Evolutionary conservation across 2,329 filamentous ascomycete genomes (phyloP), one percentile per base, ranked within the genome.

Genomic region (Ceratocystis ficicola): DNA sequence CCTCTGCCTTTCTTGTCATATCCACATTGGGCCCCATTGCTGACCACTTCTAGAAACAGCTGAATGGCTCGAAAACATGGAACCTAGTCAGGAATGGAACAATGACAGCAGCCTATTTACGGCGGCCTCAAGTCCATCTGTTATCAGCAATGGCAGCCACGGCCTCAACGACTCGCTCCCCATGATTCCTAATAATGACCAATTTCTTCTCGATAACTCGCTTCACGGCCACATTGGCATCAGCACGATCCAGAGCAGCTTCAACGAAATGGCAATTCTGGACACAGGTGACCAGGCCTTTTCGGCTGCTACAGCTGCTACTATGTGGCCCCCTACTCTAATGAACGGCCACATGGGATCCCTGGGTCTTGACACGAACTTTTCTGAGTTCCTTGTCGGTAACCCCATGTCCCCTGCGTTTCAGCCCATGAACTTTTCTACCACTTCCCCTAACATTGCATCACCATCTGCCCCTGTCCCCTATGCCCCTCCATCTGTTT

Each of bases 101-200:
- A 46, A 30, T 7, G 59, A 65, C 17, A 48, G 32, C 32, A 62
- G 41, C 41, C 46, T 65, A 17, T 67, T 67, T 32, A 83, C 96
- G 65, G 93, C 96, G 71, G 91, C 89, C 67, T 97, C 94, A 10
- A 97, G 94, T 15, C 94, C 94, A 17, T 97, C 94, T 7, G 91
- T 91, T 60, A 93, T 97, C 74, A 97, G 93, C 77, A 95, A 90
- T 55, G 90, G 89, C 67, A 97, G 92, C 76, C 92, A 95, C 73
- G 93, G 89, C 52, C 44, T 67, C 22, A 46, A 61, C 36, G 66
- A 67, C 17, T 57, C 63, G 46, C 50, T 67, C 6, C 66, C 66
- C 2, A 65, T 67, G 63, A 67, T 67, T 15, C 66, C 66, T 28
- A 67, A 65, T 22, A 67, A 63, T 25, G 66, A 67, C n/a, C 63